These are phyloP conservation scores for Monascus purpureus DNA, from an alignment of 495 filamentous ascomycete genomes.

Conservation along the genomic window DNA sequence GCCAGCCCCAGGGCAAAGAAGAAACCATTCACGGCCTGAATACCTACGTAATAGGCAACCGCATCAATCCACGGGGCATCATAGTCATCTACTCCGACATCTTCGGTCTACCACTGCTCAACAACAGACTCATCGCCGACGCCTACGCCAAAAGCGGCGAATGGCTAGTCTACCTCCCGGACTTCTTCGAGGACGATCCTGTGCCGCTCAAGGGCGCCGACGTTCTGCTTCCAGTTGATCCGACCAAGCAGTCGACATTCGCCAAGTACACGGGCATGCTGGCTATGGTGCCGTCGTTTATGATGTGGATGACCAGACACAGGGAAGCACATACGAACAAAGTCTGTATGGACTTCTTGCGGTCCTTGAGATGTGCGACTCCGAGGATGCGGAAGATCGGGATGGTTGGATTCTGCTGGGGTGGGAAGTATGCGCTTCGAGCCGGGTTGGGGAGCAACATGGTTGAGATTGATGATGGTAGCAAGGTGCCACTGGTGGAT, in stretches of 20 bases:
- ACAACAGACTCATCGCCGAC: constrained; percentile 30
- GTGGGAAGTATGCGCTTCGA: constrained; percentile 23
- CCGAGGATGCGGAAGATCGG: constrained; percentile 21
- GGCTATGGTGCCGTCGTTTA: constrained; percentile 9
- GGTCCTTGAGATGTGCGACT: constrained; percentile 10
- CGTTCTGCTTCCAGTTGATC: constrained; percentile 24
- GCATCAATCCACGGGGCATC: constrained; percentile 18
- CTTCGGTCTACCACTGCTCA: constrained; percentile 25
- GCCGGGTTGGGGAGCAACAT: constrained; percentile 14
- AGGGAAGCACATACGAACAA: constrained; percentile 16
- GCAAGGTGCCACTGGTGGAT: constrained; percentile 22
- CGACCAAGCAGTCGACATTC: constrained; percentile 21
- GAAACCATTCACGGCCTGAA: constrained; percentile 24
- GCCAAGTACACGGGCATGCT: constrained; percentile 22
- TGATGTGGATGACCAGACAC: constrained; percentile 24
- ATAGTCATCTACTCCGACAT: constrained; percentile 27
- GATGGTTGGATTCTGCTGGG: constrained; percentile 30
- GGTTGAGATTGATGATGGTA: constrained; percentile 18
- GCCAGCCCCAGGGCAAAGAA: constrained; percentile 20
- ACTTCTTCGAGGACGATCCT: constrained; percentile 27
- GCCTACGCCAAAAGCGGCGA: constrained; percentile 28
- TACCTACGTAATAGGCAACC: constrained; percentile 25
- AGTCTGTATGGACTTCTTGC: constrained; percentile 18
- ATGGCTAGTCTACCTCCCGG: constrained; percentile 25
- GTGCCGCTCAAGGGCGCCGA: constrained; percentile 20